Percentiles rank a stretch among this genome's conserved stretches.
Conservation (phyloP, 2,329 filamentous ascomycete genomes). For the Cercospora nicotianae region DNA sequence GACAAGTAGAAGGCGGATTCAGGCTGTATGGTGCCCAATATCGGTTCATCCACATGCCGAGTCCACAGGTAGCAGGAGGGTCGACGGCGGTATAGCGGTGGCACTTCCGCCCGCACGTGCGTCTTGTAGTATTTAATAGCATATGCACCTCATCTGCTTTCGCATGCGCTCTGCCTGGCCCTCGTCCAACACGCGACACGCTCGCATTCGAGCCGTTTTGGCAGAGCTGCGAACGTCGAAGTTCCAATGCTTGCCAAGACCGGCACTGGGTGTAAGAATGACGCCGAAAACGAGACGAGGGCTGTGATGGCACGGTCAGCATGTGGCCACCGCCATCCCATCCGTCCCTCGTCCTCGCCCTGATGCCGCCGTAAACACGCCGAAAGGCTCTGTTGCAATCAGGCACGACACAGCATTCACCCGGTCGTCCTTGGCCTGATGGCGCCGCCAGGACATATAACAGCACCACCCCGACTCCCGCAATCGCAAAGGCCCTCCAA, state of each 20-base stretch:
- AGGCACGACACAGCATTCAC: slow-evolving; percentile 6
- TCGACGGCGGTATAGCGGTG: neutral
- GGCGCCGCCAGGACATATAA: slow-evolving; percentile 12
- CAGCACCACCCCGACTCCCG: neutral
- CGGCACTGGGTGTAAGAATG: neutral
- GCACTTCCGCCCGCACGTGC: neutral
- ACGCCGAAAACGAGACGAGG: neutral
- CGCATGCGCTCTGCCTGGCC: neutral
- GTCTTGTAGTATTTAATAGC: neutral
- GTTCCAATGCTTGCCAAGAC: neutral
- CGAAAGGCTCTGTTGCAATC: slow-evolving; percentile 3
- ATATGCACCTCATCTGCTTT: neutral
- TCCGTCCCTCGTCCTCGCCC: neutral
- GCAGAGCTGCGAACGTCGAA: neutral
- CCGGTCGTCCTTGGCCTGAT: slow-evolving; percentile 10
- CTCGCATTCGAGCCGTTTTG: neutral
- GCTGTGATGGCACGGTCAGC: neutral
- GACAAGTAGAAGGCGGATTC: neutral
- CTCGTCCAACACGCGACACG: neutral
- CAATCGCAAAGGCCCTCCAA: neutral
- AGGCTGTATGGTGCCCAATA: neutral
- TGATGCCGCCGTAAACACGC: slow-evolving; percentile 1
- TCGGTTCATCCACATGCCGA: neutral
- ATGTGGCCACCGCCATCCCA: neutral
- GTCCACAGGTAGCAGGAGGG: neutral